Conservation (phyloP, 148 eudicot species). For the Rhododendron ferrugineum region DNA sequence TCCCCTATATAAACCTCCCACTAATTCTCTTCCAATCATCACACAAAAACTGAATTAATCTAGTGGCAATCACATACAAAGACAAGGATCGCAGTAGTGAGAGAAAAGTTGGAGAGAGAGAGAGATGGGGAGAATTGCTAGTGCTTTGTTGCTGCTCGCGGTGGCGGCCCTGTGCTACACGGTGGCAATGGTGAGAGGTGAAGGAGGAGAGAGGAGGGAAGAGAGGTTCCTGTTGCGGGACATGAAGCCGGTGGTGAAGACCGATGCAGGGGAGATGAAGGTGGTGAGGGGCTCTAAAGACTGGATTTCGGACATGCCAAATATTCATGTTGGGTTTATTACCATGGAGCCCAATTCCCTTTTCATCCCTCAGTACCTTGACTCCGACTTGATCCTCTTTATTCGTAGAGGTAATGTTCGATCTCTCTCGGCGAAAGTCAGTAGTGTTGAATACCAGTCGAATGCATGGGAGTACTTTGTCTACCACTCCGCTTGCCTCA, state of each 20-base stretch:
- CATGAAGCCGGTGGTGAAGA: slow-evolving; percentile 41
- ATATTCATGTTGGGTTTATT: slow-evolving; percentile 70
- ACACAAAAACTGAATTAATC: no score
- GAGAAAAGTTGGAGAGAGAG: neutral
- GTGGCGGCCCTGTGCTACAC: slow-evolving; percentile 19
- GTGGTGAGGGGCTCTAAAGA: slow-evolving; percentile 30
- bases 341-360: slow-evolving; percentile 70
- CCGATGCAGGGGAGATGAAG: slow-evolving; percentile 84
- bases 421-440: no score
- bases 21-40: no score
- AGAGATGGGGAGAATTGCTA: slow-evolving; percentile 10
- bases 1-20: no score
- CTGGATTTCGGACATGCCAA: slow-evolving; percentile 29
- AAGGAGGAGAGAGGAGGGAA: slow-evolving; percentile 2
- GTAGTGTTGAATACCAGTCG: no score
- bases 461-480: no score
- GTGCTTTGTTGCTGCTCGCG: slow-evolving; percentile 17
- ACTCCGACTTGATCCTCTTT: slow-evolving; percentile 6
- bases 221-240: slow-evolving; percentile 45
- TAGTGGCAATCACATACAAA: no score
- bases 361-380: slow-evolving; percentile 14
- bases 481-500: no score
- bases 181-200: neutral
- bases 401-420: slow-evolving; percentile 41
- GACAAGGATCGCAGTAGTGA: no score